phyloP scores from a whole-genome alignment of 441 rosid genomes.

The Erysimum cheiri region DNA sequence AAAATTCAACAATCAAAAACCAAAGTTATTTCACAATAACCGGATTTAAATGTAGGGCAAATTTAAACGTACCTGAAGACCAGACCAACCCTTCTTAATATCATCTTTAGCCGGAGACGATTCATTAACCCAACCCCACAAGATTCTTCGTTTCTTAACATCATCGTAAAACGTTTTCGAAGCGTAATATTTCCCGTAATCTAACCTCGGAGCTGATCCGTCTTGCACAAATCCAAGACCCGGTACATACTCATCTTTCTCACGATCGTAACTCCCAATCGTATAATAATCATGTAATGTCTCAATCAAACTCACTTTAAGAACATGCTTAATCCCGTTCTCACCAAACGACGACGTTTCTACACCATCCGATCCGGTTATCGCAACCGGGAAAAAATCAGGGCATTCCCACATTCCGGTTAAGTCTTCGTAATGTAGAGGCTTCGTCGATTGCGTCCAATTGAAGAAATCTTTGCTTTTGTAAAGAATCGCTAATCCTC shows the following conservation, averaged over 20 bases:
- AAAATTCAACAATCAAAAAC: constrained; percentile 2
- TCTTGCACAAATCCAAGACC: constrained; percentile 45
- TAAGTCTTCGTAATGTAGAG: constrained; percentile 44
- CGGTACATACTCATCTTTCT: constrained; percentile 46
- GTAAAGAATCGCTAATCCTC: constrained; percentile 53
- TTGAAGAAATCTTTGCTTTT: constrained; percentile 52
- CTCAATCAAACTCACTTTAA: constrained; percentile 49
- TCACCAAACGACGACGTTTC: constrained; percentile 48
- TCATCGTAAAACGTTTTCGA: constrained; percentile 52
- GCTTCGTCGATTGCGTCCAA: constrained; percentile 47
- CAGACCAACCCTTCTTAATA: constrained; percentile 59
- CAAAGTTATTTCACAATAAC: background rate
- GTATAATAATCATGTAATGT: constrained; percentile 47
- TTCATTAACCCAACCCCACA: constrained; percentile 63
- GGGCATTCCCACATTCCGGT: constrained; percentile 66
- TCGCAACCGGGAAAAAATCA: constrained; percentile 57
- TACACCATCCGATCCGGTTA: constrained; percentile 42
- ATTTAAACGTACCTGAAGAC: constrained; percentile 50
- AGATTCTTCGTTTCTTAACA: constrained; percentile 49
- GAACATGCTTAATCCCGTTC: constrained; percentile 45
- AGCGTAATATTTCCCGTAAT: constrained; percentile 60
- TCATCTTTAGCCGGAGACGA: constrained; percentile 52
- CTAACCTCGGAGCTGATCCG: constrained; percentile 49
- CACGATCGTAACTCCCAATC: constrained; percentile 50
- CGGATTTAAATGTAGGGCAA: constrained; percentile 28